A percentile compares a stretch with the other conserved stretches of the same genome.
Conservation (phyloP, 208 protist genomes). For the Angomonas ambiguus region DNA sequence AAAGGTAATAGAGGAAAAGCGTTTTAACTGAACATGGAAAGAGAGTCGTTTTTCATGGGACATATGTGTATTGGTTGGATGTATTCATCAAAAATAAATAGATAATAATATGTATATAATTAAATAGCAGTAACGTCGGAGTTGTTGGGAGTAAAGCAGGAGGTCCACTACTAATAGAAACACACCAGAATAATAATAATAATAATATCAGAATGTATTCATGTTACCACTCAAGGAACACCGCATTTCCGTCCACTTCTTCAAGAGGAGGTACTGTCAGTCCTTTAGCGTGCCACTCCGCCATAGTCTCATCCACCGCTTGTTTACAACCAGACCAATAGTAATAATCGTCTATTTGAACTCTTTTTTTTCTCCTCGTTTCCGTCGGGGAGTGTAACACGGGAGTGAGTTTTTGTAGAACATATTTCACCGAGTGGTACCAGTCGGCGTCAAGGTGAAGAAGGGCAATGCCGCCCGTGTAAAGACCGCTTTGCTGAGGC, state of each 20-base stretch:
- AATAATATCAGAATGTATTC: too few species aligned
- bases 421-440: conserved; percentile 63
- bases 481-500: conserved; percentile 17
- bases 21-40: too few species aligned
- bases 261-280: background rate
- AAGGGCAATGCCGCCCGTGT: conserved; percentile 36
- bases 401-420: conserved; percentile 10
- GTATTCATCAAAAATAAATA: too few species aligned
- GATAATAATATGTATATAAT: too few species aligned
- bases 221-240: conserved; percentile 1
- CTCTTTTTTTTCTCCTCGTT: conserved; percentile 17
- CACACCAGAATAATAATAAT: background rate
- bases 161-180: too few species aligned
- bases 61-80: too few species aligned
- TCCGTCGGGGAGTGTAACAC: background rate
- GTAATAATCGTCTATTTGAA: conserved; percentile 84
- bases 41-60: too few species aligned
- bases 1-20: too few species aligned
- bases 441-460: conserved; percentile 78
- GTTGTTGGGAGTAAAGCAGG: too few species aligned
- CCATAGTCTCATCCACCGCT: conserved; percentile 58
- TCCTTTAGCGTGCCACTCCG: background rate
- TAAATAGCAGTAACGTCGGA: too few species aligned
- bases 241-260: background rate
- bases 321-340: conserved; percentile 64